A percentile compares a stretch with the other conserved stretches of the same genome.
phyloP scores from a whole-genome alignment of 1,139 yeast species.

The Pichiaceae sp. region DNA sequence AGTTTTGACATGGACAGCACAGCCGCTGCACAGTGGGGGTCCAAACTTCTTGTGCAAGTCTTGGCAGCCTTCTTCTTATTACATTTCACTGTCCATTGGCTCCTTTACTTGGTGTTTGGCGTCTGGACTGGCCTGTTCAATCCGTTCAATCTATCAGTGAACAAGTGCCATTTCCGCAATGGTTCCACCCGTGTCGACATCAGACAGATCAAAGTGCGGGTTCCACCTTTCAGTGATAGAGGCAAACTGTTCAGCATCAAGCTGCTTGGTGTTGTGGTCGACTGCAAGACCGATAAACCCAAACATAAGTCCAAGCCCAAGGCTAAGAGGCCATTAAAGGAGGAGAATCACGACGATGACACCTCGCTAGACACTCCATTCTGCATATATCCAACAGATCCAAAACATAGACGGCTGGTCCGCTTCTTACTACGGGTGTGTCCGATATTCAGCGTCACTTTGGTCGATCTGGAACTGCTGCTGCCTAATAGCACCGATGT shows the following conservation, averaged over 20 bases:
- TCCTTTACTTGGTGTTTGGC: slow-evolving; percentile 8
- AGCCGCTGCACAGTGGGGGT: no score
- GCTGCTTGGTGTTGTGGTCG: slow-evolving; percentile 1
- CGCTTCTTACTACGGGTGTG: neutral
- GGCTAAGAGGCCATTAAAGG: neutral
- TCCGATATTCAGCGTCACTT: neutral
- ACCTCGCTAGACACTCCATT: neutral
- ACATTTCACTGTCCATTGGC: no score
- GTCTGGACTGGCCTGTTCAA: slow-evolving; percentile 20
- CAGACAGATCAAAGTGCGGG: slow-evolving; percentile 11
- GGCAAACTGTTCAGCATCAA: slow-evolving; percentile 11
- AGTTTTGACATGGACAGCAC: no score
- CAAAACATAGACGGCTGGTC: neutral
- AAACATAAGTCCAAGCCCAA: neutral
- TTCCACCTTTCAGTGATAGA: slow-evolving; percentile 8
- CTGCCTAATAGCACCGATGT: neutral
- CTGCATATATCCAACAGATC: neutral
- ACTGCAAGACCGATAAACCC: neutral
- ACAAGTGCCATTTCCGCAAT: slow-evolving; percentile 7
- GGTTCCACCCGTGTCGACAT: neutral
- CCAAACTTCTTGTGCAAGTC: no score
- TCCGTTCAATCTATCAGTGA: slow-evolving; percentile 17
- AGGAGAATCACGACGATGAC: neutral
- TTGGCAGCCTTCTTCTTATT: no score
- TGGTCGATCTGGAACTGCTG: neutral